phyloP scores from a whole-genome alignment of 225 moss, liverwort and hornwort genomes.

The Physcomitrium patens region DNA sequence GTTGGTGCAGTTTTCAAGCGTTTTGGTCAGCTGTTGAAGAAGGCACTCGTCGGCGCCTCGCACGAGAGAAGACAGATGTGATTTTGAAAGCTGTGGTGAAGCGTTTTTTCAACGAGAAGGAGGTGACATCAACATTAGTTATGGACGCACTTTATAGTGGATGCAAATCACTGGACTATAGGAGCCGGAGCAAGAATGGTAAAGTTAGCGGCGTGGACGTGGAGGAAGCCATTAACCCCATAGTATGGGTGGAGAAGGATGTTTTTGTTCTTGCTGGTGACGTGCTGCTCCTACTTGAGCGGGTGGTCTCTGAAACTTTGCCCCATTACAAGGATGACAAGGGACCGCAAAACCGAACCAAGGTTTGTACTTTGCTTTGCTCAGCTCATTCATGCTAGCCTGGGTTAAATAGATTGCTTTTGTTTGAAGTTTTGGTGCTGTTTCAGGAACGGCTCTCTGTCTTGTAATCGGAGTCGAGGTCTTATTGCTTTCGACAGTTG shows the following conservation, averaged over 20 bases:
- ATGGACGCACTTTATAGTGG: constrained; percentile 99
- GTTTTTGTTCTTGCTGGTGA: constrained; percentile 97
- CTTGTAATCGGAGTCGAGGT: background rate
- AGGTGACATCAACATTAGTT: constrained; percentile 96
- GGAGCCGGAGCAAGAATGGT: constrained; percentile 95
- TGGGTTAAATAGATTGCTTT: constrained; percentile 1
- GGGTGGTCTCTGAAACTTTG: constrained; percentile 87
- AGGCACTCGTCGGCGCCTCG: constrained; percentile 78
- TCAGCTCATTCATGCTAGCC: background rate
- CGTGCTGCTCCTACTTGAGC: constrained; percentile 86
- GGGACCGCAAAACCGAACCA: constrained; percentile 97
- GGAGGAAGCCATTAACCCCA: constrained; percentile 86
- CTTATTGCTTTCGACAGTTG: constrained; percentile 35
- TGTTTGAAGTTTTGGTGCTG: constrained; percentile 2
- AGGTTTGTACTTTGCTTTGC: constrained; percentile 54
- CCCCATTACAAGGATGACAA: constrained; percentile 99
- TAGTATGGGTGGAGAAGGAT: constrained; percentile 99
- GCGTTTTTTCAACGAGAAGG: constrained; percentile 98
- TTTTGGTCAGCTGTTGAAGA: constrained; percentile 98
- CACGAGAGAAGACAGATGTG: constrained; percentile 96
- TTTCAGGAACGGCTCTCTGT: background rate
- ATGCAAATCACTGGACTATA: constrained; percentile 95
- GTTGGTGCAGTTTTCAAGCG: constrained; percentile 80
- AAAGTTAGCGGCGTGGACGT: constrained; percentile 92
- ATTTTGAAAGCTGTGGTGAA: constrained; percentile 98